Base-by-base conservation (phyloP, 2,329 filamentous ascomycete species). In the Calycina marina region DNA sequence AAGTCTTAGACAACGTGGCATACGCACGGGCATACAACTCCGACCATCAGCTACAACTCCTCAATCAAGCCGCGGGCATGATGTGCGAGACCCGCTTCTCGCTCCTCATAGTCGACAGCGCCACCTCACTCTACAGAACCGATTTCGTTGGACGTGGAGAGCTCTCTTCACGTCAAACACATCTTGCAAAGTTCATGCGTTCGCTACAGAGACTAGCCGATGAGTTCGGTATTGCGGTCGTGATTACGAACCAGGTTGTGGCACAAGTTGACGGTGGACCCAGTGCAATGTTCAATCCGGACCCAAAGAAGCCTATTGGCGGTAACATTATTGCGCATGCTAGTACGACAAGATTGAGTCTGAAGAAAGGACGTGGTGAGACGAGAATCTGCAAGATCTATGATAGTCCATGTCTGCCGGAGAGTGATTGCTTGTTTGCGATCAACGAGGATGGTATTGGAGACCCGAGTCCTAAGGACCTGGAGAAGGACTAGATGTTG, bases 81-180 rank as follows among this genome's bases (percentile, higher is more conserved):
- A 98, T 98, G 92, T 94, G 86, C 36, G 92, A 98, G 61, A 98
- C 90, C 0, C 76, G 90, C 4, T 98, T 98, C 57, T 96, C 90
- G 3, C 69, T 98, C 6, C 73, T 98, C 30, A 76, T 98, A 30
- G 90, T 98, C 35, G 90, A 98, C 58, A 93, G 85, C 35, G 92
- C 92, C 10, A 98, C 90, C 0, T 79, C 88, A 2, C 69, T 98
- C 3, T 98, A 98, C 57, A 76, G 90, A 44, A 98, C 90, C 0
- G 90, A 98, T 52, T 98, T 96, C 57, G 73, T 85, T 41, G 90
- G 90, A n/a, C 79, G 90, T 56, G 92, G 90, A 37, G 90, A 98
- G 57, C 69, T 98, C 18, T 93, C 85, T n/a, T 86, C 81, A 30
- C 70, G 90, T 42, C 90, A 98, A 54, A 84, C 77, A 2, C 83